phyloP scores from a whole-genome alignment of 306 rosid species.

The Albizia julibrissin region DNA sequence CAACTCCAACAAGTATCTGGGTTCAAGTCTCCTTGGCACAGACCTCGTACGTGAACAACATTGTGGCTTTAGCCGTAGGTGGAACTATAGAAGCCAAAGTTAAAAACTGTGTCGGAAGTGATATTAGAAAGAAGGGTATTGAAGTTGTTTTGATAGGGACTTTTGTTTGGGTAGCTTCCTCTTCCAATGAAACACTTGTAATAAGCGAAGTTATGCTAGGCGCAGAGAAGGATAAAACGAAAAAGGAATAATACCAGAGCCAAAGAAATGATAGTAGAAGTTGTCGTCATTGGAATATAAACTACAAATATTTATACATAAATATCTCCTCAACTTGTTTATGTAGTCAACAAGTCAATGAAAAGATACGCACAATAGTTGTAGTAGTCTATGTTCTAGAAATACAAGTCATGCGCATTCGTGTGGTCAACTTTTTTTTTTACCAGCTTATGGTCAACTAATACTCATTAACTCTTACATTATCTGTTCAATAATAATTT shows the following conservation, averaged over 20 bases:
- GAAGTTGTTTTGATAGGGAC: neutral
- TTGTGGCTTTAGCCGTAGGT: neutral
- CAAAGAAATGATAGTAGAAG: neutral
- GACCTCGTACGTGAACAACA: neutral
- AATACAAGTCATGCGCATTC: neutral
- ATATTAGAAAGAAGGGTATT: neutral
- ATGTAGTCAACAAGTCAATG: neutral
- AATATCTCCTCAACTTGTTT: neutral
- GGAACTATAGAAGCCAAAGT: neutral
- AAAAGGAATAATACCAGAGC: neutral
- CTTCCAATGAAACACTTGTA: neutral
- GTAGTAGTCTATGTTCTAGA: neutral
- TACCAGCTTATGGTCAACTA: no score
- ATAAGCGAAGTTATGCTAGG: neutral
- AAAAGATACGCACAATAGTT: neutral
- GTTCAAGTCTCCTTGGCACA: neutral
- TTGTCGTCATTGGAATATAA: neutral
- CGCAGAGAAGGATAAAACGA: neutral
- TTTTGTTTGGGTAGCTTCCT: neutral
- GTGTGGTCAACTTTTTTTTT: neutral
- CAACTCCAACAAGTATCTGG: neutral
- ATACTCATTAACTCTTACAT: neutral
- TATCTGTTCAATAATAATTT: no score
- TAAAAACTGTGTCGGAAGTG: neutral
- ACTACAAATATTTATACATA: neutral